Evolutionary conservation across 2,329 filamentous ascomycete genomes (phyloP).

Genomic region (Ceratocystis albifundus): DNA sequence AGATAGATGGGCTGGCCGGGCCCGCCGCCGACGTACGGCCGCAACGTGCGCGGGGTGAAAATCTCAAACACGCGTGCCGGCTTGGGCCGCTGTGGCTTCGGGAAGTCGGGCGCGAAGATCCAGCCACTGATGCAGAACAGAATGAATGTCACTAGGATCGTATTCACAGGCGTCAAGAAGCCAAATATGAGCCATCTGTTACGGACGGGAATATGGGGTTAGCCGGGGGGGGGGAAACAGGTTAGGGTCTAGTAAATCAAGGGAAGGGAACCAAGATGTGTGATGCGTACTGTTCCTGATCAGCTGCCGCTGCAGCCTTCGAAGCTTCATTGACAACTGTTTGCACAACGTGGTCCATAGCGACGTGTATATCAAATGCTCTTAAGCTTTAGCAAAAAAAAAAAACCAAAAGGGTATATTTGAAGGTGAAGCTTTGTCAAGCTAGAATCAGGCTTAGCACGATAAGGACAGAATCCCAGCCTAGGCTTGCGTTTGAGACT

Average conservation of each 20-base stretch:
- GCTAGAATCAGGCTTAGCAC: background rate
- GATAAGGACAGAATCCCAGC: conserved; percentile 10
- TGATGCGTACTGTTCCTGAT: conserved; percentile 24
- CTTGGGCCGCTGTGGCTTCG: conserved; percentile 35
- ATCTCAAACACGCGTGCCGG: conserved; percentile 52
- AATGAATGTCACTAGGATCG: conserved; percentile 45
- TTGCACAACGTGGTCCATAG: conserved; percentile 48
- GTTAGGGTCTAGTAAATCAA: background rate
- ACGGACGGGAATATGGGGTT: background rate
- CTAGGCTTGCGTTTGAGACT: background rate
- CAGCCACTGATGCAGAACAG: conserved; percentile 39
- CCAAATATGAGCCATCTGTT: conserved; percentile 30
- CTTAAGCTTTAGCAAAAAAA: background rate
- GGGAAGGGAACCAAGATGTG: conserved; percentile 11
- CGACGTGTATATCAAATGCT: background rate
- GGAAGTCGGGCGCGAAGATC: conserved; percentile 29
- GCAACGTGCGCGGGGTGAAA: conserved; percentile 69
- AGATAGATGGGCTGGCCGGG: conserved; percentile 69
- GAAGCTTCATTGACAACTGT: conserved; percentile 44
- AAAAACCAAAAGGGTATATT: background rate
- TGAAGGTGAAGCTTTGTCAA: background rate
- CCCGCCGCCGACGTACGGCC: conserved; percentile 62
- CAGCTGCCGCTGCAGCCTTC: conserved; percentile 30
- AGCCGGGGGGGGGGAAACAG: background rate
- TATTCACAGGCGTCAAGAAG: conserved; percentile 51